These are phyloP conservation scores for Saccharomyces hybrid DNA, from an alignment of 1,139 yeast genomes.

Conservation along the genomic window DNA sequence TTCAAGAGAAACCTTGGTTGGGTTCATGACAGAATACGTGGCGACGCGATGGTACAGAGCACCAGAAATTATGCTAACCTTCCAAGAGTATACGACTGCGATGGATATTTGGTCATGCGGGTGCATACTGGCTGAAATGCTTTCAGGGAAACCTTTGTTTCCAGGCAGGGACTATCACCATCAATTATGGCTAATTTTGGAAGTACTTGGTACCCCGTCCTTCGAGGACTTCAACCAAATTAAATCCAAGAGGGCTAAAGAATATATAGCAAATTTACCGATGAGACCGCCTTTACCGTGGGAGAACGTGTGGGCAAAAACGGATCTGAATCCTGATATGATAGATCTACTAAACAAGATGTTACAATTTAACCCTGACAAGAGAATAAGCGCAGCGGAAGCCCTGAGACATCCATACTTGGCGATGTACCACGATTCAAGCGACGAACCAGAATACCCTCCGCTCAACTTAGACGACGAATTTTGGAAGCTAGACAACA, in stretches of 20 bases:
- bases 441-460: constrained; percentile 58
- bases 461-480: constrained; percentile 41
- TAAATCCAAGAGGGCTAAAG: constrained; percentile 54
- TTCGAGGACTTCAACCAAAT: constrained; percentile 50
- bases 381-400: constrained; percentile 55
- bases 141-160: constrained; percentile 58
- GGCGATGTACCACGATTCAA: constrained; percentile 58
- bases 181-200: constrained; percentile 55
- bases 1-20: constrained; percentile 35
- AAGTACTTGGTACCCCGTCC: constrained; percentile 57
- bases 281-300: constrained; percentile 43
- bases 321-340: constrained; percentile 46
- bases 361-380: constrained; percentile 56
- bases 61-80: constrained; percentile 68
- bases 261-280: constrained; percentile 55
- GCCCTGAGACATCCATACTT: constrained; percentile 65
- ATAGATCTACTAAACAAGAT: constrained; percentile 53
- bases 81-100: constrained; percentile 61
- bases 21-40: constrained; percentile 62
- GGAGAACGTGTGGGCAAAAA: constrained; percentile 36
- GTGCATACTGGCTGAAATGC: constrained; percentile 62
- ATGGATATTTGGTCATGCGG: constrained; percentile 79
- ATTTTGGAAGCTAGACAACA: constrained; percentile 56
- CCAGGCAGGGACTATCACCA: constrained; percentile 73
- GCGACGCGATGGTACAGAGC: constrained; percentile 80